Evolutionary conservation across 2,329 filamentous ascomycete species (phyloP).

Genomic region (Aspergillus neotritici): DNA sequence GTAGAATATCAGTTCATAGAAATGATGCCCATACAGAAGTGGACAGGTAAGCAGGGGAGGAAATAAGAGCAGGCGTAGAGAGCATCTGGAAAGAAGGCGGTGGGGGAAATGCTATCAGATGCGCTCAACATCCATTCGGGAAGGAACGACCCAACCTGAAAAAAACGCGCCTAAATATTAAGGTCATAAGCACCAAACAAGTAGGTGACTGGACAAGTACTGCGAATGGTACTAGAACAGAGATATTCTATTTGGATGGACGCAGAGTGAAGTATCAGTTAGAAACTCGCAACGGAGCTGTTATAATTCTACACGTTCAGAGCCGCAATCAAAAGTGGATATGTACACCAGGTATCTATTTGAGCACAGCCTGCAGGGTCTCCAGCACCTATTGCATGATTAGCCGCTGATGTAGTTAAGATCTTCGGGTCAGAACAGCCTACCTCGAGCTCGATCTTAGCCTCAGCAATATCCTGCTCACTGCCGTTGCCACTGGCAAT

Average conservation of each 20-base stretch:
- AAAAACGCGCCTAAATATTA: no score
- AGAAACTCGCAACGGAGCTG: constrained; percentile 24
- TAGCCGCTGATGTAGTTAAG: constrained; percentile 7
- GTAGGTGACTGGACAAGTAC: no score
- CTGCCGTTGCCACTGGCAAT: constrained; percentile 83
- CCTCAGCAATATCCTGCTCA: constrained; percentile 96
- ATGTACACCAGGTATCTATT: constrained; percentile 42
- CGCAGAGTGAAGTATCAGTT: constrained; percentile 12
- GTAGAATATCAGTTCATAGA: no score
- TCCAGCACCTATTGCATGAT: constrained; percentile 41
- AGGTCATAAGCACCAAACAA: no score
- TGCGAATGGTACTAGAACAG: neutral
- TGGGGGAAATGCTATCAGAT: no score
- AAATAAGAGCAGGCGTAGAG: no score
- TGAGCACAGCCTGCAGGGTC: constrained; percentile 45
- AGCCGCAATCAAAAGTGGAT: constrained; percentile 29
- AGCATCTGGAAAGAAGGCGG: no score
- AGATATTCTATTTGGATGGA: constrained; percentile 1
- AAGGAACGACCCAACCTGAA: no score
- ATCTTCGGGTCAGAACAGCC: constrained; percentile 21
- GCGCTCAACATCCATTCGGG: no score
- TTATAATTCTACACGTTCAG: constrained; percentile 40
- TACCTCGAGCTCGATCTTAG: constrained; percentile 98
- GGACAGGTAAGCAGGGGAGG: no score
- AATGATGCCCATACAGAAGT: no score